Percentiles rank a stretch among this genome's conserved stretches.
Evolutionary conservation across 2,329 filamentous ascomycete genomes (phyloP).

Genomic region (Cladosporium sp.): DNA sequence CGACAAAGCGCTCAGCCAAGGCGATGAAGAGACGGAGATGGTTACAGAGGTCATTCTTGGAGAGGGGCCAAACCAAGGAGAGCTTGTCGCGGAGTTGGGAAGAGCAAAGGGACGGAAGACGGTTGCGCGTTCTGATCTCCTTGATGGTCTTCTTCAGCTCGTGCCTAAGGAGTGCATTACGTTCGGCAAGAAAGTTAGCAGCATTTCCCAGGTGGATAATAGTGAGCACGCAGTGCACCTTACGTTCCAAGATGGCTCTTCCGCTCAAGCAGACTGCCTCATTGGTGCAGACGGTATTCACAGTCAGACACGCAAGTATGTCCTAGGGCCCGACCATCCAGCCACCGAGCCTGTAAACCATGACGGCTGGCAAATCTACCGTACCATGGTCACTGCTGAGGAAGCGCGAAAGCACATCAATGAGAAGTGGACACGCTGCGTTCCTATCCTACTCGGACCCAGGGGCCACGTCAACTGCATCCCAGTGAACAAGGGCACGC

Average conservation of each 20-base stretch:
- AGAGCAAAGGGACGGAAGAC: slow-evolving; percentile 33
- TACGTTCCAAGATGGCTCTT: slow-evolving; percentile 47
- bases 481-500: slow-evolving; percentile 28
- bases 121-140: slow-evolving; percentile 47
- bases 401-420: slow-evolving; percentile 27
- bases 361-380: slow-evolving; percentile 31
- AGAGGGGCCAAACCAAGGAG: slow-evolving; percentile 35
- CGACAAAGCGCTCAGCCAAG: slow-evolving; percentile 44
- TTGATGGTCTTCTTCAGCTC: slow-evolving; percentile 45
- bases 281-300: slow-evolving; percentile 54
- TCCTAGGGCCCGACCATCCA: slow-evolving; percentile 36
- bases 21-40: slow-evolving; percentile 35
- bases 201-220: slow-evolving; percentile 30
- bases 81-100: slow-evolving; percentile 37
- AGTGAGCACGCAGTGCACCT: slow-evolving; percentile 31
- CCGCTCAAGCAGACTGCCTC: slow-evolving; percentile 43
- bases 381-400: slow-evolving; percentile 27
- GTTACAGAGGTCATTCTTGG: slow-evolving; percentile 32
- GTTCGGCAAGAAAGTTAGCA: slow-evolving; percentile 40
- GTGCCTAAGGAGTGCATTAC: slow-evolving; percentile 41
- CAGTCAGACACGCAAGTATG: slow-evolving; percentile 43
- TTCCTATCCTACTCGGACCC: slow-evolving; percentile 30
- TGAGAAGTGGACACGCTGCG: slow-evolving; percentile 27
- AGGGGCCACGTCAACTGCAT: slow-evolving; percentile 31
- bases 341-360: slow-evolving; percentile 28